Percentiles rank a stretch among this genome's conserved stretches.
Evolutionary conservation across 1,284 basidiomycete genomes (phyloP).

Genomic region (Moesziomyces parantarcticus): DNA sequence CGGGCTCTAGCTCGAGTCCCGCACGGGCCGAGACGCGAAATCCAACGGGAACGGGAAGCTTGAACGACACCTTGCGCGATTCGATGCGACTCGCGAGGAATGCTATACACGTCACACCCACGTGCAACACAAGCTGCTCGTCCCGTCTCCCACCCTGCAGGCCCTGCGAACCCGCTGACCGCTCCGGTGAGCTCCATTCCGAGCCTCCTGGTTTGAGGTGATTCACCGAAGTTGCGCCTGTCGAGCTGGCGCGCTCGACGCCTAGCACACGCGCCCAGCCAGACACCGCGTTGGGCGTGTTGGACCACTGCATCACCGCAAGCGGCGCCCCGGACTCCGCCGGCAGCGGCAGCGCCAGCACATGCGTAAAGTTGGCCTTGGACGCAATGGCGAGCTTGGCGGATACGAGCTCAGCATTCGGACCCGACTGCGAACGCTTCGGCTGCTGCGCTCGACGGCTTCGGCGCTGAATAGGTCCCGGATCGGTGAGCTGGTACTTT

Average conservation of each 20-base stretch:
- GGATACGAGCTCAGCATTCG: constrained; percentile 24
- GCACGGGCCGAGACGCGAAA: constrained; percentile 27
- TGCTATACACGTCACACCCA: constrained; percentile 37
- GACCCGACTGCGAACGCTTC: constrained; percentile 12
- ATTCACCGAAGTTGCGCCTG: constrained; percentile 14
- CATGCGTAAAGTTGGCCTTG: constrained; percentile 38
- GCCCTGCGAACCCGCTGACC: neutral
- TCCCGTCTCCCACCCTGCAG: neutral
- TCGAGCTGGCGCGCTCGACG: constrained; percentile 35
- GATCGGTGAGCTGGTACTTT: constrained; percentile 34
- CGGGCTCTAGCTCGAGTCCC: constrained; percentile 35
- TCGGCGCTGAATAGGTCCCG: constrained; percentile 13
- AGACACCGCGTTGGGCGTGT: constrained; percentile 47
- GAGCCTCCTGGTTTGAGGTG: constrained; percentile 13
- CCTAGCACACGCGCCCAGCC: constrained; percentile 49
- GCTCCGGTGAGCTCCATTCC: neutral
- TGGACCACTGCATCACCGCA: constrained; percentile 47
- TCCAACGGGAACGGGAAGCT: constrained; percentile 13
- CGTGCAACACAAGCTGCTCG: constrained; percentile 26
- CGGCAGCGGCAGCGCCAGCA: constrained; percentile 39
- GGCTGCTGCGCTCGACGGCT: neutral
- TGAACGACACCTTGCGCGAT: constrained; percentile 29
- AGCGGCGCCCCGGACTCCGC: constrained; percentile 30
- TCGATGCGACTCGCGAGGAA: constrained; percentile 46
- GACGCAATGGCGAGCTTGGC: constrained; percentile 40